Percentiles rank a stretch among this genome's conserved stretches.
These are phyloP conservation scores for Hygrophorus pudorinus DNA, from an alignment of 768 basidiomycete genomes.

Conservation along the genomic window DNA sequence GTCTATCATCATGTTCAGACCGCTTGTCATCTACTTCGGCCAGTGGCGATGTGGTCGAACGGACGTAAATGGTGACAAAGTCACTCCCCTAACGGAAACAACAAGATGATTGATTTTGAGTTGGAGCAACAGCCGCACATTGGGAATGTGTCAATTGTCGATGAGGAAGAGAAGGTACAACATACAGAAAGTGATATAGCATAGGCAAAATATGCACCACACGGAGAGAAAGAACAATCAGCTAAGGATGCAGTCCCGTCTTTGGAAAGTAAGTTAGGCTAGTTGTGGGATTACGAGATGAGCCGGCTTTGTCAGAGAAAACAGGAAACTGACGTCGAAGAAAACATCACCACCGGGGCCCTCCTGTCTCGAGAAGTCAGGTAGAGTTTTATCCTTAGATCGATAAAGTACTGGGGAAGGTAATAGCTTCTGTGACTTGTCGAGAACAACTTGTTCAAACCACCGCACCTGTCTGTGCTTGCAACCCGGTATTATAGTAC, in stretches of 20 bases:
- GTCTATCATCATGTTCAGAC: conserved; percentile 37
- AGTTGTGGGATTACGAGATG: neutral
- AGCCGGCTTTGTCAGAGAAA: neutral
- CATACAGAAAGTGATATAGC: conserved; percentile 63
- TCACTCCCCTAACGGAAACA: conserved; percentile 51
- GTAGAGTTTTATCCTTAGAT: conserved; percentile 42
- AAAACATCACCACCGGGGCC: conserved; percentile 56
- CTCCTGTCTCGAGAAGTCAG: conserved; percentile 37
- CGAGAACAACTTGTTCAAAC: neutral
- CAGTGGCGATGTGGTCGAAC: conserved; percentile 52
- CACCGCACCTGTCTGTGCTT: conserved; percentile 44
- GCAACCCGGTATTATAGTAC: conserved; percentile 70
- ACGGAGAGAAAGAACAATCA: conserved; percentile 49
- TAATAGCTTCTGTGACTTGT: neutral
- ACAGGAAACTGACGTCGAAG: conserved; percentile 48
- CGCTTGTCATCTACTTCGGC: conserved; percentile 23
- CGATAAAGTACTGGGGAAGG: conserved; percentile 40
- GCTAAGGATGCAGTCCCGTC: conserved; percentile 67
- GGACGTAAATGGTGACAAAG: conserved; percentile 58
- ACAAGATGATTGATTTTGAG: neutral
- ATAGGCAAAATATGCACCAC: conserved; percentile 67
- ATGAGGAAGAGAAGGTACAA: conserved; percentile 8
- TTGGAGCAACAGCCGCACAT: neutral
- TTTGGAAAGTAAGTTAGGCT: conserved; percentile 62
- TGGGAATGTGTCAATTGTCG: too few species aligned